Evolutionary conservation across 768 basidiomycete genomes (phyloP), one percentile per base, ranked within the genome.

Genomic region (Solioccasus polychromus): DNA sequence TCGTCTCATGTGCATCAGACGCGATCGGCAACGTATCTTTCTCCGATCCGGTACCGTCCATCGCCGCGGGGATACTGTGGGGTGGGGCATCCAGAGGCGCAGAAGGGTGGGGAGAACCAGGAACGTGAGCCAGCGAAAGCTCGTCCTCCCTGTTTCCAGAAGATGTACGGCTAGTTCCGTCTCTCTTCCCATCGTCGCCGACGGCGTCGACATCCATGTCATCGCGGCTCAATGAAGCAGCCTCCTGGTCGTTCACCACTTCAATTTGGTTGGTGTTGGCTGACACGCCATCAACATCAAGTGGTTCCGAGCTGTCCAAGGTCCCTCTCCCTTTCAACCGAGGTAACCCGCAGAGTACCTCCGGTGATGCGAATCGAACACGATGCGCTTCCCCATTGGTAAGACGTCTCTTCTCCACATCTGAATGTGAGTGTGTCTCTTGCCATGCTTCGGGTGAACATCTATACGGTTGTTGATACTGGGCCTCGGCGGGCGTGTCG

Each of bases 321-420:
- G 35, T n/a, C 5, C 26, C n/a, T 20, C 42, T 48, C 8, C 35
- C 53, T 9, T 9, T 44, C 39, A 63, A 5, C 24, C 47, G 32
- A 15, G 59, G 50, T 7, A 52, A 30, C 5, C 42, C 55, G 24
- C 22, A 23, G 32, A 61, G 30, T 32, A 63, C 36, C 35, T 68
- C 67, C 3, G 67, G 67, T 3, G 67, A 67, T 3, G 55, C 57
- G 25, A 67, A 68, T 24, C 65, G 52, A 37, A 67, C 67, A 2
- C 48, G 58, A 39, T 57, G 26, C 3, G 25, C 14, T 29, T 62
- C 61, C 19, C 47, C 62, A 24, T 42, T 48, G 9, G 29, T 8
- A 15, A 45, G n/a, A 4, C 32, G 48, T 32, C 23, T 48, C 45
- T 39, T 51, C 19, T 61, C 61, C 17, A 17, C 20, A 23, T 56